phyloP scores from a whole-genome alignment of 768 basidiomycete genomes.

The Rubroboletus satanas region DNA sequence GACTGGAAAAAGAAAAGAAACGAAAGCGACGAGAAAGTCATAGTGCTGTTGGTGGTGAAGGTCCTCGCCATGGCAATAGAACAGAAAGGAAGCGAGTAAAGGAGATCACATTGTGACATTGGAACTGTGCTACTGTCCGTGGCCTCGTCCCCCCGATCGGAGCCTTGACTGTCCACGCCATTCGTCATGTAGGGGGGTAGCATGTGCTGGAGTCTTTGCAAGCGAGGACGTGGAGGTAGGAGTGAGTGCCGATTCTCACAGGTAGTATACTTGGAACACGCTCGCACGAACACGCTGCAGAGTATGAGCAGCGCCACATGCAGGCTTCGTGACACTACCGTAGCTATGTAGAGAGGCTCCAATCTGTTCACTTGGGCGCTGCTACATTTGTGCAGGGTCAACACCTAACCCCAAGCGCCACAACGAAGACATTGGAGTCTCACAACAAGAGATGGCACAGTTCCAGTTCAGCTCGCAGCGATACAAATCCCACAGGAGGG shows the following conservation, averaged over 20 bases:
- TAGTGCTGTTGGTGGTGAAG: constrained; percentile 9
- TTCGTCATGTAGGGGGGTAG: constrained; percentile 1
- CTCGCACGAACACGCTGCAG: background rate
- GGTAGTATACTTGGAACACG: background rate
- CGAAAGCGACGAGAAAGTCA: constrained; percentile 26
- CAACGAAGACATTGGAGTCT: too few relatives aligned
- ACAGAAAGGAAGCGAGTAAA: constrained; percentile 15
- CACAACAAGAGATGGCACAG: too few relatives aligned
- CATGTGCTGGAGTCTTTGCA: background rate
- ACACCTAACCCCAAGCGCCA: too few relatives aligned
- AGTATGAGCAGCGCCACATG: background rate
- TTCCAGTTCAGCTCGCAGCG: too few relatives aligned
- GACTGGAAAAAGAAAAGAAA: constrained; percentile 30
- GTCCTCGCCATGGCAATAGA: constrained; percentile 6
- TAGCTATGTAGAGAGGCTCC: background rate
- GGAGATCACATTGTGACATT: constrained; percentile 4
- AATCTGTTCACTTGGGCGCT: too few relatives aligned
- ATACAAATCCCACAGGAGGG: too few relatives aligned
- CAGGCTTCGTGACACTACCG: background rate
- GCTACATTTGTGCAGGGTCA: too few relatives aligned
- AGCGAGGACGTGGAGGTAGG: background rate
- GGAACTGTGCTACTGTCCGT: background rate
- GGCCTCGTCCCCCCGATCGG: background rate
- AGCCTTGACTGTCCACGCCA: background rate
- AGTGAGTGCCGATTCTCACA: background rate